A percentile compares a stretch with the other conserved stretches of the same genome.
These are phyloP conservation scores for Spinellus fusiger DNA, from an alignment of 192 early-diverging fungal species.

Conservation along the genomic window DNA sequence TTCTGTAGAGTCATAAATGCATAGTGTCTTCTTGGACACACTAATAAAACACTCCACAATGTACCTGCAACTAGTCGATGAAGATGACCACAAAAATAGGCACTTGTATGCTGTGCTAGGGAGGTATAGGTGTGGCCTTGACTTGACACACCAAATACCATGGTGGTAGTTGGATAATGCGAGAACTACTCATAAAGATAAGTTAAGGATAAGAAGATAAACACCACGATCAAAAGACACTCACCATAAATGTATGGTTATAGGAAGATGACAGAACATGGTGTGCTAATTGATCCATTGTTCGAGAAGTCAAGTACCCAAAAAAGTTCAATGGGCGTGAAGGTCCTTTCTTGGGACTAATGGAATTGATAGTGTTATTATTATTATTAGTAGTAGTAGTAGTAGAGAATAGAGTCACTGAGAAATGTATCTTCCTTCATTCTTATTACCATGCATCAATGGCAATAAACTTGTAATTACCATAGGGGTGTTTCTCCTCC, in stretches of 20 bases:
- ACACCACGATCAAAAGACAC: conserved; percentile 6
- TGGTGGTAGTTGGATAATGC: conserved; percentile 80
- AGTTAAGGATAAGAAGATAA: not conserved
- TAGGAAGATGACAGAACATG: conserved; percentile 35
- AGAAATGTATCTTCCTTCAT: too few relatives aligned
- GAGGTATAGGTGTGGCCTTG: conserved; percentile 54
- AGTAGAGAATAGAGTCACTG: too few relatives aligned
- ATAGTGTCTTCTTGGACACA: too few relatives aligned
- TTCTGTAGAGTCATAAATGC: too few relatives aligned
- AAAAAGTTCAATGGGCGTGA: conserved; percentile 88
- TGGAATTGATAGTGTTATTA: not conserved
- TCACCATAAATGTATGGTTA: conserved; percentile 67
- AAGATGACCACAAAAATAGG: conserved; percentile 85
- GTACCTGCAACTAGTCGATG: conserved; percentile 41
- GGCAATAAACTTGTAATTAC: conserved; percentile 79
- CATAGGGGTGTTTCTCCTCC: conserved; percentile 57
- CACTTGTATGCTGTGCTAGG: conserved; percentile 54
- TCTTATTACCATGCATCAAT: conserved; percentile 67
- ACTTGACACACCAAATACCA: conserved; percentile 60
- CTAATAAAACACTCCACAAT: too few relatives aligned
- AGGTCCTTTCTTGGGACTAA: conserved; percentile 59
- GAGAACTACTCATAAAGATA: conserved; percentile 35
- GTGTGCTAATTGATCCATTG: conserved; percentile 65
- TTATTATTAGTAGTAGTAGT: not conserved
- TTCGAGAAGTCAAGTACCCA: conserved; percentile 66